phyloP scores from a whole-genome alignment of 208 protist species.

The Giardia muris region DNA sequence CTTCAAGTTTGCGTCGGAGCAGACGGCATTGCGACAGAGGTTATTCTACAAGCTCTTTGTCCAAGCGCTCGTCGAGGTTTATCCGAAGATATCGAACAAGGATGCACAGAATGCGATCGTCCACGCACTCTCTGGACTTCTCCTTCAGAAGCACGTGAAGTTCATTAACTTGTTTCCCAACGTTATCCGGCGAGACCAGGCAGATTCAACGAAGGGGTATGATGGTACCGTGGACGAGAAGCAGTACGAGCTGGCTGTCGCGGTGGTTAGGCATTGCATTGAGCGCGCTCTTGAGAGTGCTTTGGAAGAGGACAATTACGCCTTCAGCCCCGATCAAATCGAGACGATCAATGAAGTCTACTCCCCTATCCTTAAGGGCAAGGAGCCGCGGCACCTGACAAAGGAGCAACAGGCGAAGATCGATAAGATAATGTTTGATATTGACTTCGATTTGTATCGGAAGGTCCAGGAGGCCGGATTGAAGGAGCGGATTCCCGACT shows the following conservation, averaged over 20 bases:
- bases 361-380: no score
- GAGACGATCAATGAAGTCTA: not conserved
- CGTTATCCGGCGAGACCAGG: not conserved
- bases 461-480: not conserved
- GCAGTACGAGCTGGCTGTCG: not conserved
- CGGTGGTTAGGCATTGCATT: not conserved
- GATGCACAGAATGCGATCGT: not conserved
- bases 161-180: not conserved
- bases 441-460: not conserved
- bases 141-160: not conserved
- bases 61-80: not conserved
- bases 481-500: not conserved
- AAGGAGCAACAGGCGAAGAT: no score
- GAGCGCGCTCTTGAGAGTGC: not conserved
- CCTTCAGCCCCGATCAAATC: not conserved
- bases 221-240: not conserved
- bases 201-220: not conserved
- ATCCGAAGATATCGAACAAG: not conserved
- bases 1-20: not conserved
- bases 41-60: not conserved
- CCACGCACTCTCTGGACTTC: not conserved
- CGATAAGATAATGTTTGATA: no score
- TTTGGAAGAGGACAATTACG: not conserved
- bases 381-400: no score
- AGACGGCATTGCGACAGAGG: not conserved